Evolutionary conservation across 176 grass and related monocot genomes (phyloP).

Genomic region (Bothriochloa decipiens): DNA sequence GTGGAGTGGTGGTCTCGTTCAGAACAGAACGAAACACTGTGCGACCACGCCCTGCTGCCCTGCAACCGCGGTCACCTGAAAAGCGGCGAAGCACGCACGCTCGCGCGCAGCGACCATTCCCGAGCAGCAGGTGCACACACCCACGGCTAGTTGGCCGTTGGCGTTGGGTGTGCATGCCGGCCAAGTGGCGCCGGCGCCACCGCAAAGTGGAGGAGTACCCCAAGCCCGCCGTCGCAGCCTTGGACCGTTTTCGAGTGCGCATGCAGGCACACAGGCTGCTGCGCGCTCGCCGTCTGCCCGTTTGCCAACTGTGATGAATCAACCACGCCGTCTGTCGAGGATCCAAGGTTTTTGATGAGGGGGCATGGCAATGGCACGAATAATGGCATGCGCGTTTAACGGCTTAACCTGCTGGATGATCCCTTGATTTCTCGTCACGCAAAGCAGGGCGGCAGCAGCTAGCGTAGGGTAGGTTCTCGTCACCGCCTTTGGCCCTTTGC

Average conservation of each 20-base stretch:
- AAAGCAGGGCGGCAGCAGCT: neutral
- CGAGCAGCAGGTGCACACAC: neutral
- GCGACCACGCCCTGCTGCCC: no score
- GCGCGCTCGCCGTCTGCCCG: neutral
- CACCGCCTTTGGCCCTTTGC: neutral
- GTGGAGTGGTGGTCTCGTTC: neutral
- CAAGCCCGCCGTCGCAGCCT: slow-evolving; percentile 15
- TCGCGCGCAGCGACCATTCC: neutral
- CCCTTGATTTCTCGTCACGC: slow-evolving; percentile 37
- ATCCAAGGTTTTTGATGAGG: neutral
- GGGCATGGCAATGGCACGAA: neutral
- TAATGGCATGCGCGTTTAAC: neutral
- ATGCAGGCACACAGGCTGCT: neutral
- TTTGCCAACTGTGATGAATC: neutral
- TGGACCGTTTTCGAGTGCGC: slow-evolving; percentile 10
- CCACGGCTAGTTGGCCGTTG: neutral
- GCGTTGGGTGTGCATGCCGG: slow-evolving; percentile 26
- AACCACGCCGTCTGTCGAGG: neutral
- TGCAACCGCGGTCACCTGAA: neutral
- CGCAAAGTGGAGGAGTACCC: neutral
- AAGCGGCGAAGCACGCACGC: slow-evolving; percentile 33
- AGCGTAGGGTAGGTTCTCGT: no score
- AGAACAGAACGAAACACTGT: neutral
- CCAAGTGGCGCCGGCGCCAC: slow-evolving; percentile 31
- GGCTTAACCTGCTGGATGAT: neutral